Conservation (phyloP, 73 alveolate genomes). For the Paramecium biaurelia region DNA sequence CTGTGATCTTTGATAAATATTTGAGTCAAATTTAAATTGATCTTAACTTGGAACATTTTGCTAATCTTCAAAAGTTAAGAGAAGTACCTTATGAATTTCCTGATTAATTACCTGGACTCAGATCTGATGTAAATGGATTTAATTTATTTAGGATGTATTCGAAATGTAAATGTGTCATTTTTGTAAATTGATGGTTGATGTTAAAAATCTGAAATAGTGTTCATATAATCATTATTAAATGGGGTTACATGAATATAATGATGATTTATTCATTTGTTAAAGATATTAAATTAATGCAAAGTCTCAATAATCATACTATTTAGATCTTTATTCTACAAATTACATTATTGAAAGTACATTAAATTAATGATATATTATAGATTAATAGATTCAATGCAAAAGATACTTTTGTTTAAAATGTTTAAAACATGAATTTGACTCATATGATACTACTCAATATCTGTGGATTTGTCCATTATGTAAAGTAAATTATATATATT, state of each 20-base stretch:
- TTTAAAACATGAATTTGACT: slow-evolving; percentile 29
- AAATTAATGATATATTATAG: not conserved
- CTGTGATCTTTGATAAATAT: not conserved
- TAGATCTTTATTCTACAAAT: slow-evolving; percentile 11
- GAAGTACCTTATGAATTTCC: not conserved
- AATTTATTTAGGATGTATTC: not conserved
- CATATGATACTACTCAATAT: not conserved
- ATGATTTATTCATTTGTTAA: not conserved
- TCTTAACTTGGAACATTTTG: not conserved
- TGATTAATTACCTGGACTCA: not conserved
- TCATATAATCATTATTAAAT: not conserved
- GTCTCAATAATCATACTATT: not conserved
- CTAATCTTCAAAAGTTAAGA: not conserved
- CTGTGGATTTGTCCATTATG: not conserved
- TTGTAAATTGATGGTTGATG: slow-evolving; percentile 18
- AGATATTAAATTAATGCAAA: not conserved
- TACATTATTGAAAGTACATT: slow-evolving; percentile 7
- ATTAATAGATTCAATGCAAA: not conserved
- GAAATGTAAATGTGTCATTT: not conserved
- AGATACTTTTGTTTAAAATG: slow-evolving; percentile 16
- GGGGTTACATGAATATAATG: slow-evolving; percentile 30
- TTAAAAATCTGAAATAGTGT: not conserved
- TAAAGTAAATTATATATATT: not conserved
- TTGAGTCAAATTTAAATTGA: not conserved
- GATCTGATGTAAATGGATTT: not conserved